Base-by-base conservation (phyloP, 1,139 yeast species). In the Magnusiomyces suaveolens region DNA sequence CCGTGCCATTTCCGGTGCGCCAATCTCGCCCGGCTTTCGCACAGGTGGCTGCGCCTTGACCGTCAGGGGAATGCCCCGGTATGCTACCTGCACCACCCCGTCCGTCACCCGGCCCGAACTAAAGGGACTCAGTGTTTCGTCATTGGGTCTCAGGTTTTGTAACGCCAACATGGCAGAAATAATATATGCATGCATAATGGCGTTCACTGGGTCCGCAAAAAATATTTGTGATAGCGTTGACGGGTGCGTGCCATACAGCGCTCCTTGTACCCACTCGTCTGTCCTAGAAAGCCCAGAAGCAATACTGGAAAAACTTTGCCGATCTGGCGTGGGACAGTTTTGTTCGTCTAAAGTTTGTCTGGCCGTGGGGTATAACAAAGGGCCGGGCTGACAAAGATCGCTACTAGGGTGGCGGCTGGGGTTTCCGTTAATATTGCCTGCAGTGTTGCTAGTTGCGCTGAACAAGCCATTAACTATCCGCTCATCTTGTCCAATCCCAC, bases 171-270 rank as follows among this genome's bases (percentile, higher is more conserved):
- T 20, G 10, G 29, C 50, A 2, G 50, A 48, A 14, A 48, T 18
- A 36, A 36, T 36, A 24, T 21, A 48, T 4, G 43, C 26, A 36
- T 49, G 44, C 2, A 41, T 29, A 18, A 49, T 20, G 21, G 52
- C 48, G 24, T 44, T 48, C 1, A 32, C 14, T 12, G 52, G 46
- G 43, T 39, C 41, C 2, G 54, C 14, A 25, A 48, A 48, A 38
- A 26, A 52, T 18, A 52, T 23, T 2, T 46, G 38, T 10, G 54
- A 48, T 25, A 52, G 48, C 12, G 52, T 41, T 12, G 21, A 6
- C 3, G 48, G n/a, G 8, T 10, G 46, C 10, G 46, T 18, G 6
- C 26, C 46, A 21, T 18, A 24, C 24, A 46, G 10, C 6, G 23
- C 33, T 14, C 23, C 20, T 14, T 4, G 21, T 24, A 25, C 10